These are phyloP conservation scores for Nemania sp. DNA, from an alignment of 2,329 filamentous ascomycete species.

Conservation along the genomic window DNA sequence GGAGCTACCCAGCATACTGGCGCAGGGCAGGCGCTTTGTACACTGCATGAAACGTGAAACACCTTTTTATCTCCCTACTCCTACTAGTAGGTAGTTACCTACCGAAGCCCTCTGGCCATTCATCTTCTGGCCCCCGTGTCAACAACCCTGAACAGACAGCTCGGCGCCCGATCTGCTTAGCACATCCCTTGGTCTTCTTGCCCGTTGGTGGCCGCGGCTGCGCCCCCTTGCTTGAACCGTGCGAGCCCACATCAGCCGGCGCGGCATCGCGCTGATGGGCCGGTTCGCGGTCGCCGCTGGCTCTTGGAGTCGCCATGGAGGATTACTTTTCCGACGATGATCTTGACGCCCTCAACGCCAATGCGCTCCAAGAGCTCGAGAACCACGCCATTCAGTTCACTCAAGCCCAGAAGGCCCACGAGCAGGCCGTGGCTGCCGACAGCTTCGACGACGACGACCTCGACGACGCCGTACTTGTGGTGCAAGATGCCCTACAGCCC, in stretches of 20 bases:
- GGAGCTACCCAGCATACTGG: too few species aligned
- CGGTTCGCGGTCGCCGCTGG: conserved; percentile 28
- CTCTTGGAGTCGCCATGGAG: conserved; percentile 44
- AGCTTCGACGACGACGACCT: conserved; percentile 60
- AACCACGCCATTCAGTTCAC: conserved; percentile 65
- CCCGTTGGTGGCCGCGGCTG: background rate
- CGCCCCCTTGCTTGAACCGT: background rate
- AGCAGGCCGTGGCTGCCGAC: conserved; percentile 41
- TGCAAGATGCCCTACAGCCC: conserved; percentile 52
- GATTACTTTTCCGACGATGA: conserved; percentile 68
- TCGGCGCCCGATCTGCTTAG: too few species aligned
- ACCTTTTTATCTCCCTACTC: too few species aligned
- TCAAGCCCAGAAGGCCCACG: conserved; percentile 47
- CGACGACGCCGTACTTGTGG: conserved; percentile 61
- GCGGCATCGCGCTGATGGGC: conserved; percentile 24
- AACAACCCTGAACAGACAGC: too few species aligned
- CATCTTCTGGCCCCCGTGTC: too few species aligned
- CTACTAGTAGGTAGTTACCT: too few species aligned
- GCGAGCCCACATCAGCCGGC: conserved; percentile 2
- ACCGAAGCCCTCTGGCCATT: too few species aligned
- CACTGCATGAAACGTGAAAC: too few species aligned
- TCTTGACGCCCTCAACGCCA: conserved; percentile 62
- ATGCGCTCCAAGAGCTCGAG: conserved; percentile 64
- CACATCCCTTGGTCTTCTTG: too few species aligned
- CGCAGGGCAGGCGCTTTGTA: too few species aligned